Base-by-base conservation (phyloP, 2,329 filamentous ascomycete genomes). In the Stemphylium beticola region DNA sequence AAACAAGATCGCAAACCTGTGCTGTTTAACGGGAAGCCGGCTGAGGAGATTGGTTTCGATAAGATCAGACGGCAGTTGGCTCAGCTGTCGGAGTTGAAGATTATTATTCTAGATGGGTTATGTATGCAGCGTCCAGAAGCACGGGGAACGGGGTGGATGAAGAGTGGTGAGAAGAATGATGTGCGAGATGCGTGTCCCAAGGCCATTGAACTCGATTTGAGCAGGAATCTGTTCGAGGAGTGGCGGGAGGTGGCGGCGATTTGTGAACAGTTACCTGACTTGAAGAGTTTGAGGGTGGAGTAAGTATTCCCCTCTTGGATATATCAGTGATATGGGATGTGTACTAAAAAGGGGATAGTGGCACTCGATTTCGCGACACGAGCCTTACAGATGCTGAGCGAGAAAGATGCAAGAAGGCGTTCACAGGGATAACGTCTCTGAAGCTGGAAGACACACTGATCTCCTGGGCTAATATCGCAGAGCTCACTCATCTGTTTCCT, bases 31-130 rank as follows among this genome's bases (percentile, higher is more conserved):
- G 82, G 83, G 33, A 98, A 98, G 76, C 84, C 93, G 15, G 93
- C 91, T 4, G 90, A 98, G 77, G 93, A 98, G 77, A 86, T 98
- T 31, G 95, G 95, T 26, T 98, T 98, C 65, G 92, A 96, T 64
- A 97, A 97, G 80, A 91, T 97, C 62, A 86, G 89, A 38, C 84
- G 84, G 62, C 86, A 93, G 75, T 87, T 96, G 68, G 89, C 92
- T 64, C 81, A 89, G 69, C 80, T 98, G 29, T 81, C 88, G 49
- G 90, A 95, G 66, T 82, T 98, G 55, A 88, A 84, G 62, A 87
- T 93, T 50, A 87, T 96, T 44, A 85, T 98, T 34, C 81, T 99
- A 7, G 93, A 98, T 76, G 87, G 89, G 12, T 77, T 91, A 69
- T 81, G 85, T 45, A 83, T 98, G 58, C 75, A 73, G 46, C 71